phyloP scores from a whole-genome alignment of 2,329 filamentous ascomycete species.

The Aureobasidium sp. region DNA sequence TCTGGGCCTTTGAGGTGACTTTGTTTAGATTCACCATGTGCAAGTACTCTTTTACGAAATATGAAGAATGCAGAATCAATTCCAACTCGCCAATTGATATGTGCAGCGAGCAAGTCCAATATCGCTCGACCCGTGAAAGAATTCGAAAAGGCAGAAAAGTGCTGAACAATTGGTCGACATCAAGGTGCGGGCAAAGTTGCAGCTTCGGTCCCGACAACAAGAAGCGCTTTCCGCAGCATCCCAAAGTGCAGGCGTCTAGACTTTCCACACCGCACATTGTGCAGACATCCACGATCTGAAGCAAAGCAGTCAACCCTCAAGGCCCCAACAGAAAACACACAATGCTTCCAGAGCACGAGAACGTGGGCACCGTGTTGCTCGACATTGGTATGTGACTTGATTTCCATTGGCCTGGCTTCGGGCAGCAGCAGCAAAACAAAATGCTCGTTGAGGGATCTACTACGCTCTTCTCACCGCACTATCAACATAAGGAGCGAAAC shows the following conservation, averaged over 20 bases:
- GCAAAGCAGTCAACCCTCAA: background rate
- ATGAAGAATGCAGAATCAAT: background rate
- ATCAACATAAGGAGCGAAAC: background rate
- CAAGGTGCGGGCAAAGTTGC: background rate
- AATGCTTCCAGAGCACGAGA: conserved; percentile 19
- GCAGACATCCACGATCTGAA: background rate
- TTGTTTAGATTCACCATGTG: background rate
- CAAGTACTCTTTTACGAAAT: background rate
- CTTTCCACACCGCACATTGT: conserved; percentile 5
- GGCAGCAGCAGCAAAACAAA: too few relatives aligned
- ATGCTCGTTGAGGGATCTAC: background rate
- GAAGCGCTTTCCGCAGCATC: background rate
- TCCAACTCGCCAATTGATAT: background rate
- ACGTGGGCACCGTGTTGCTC: conserved; percentile 27
- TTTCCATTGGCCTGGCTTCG: background rate
- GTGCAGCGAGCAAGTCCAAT: background rate
- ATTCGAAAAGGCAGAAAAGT: background rate
- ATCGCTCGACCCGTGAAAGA: background rate
- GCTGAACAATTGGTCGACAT: background rate
- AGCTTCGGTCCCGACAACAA: background rate
- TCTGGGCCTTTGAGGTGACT: background rate
- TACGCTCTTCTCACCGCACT: background rate
- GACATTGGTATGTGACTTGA: conserved; percentile 27
- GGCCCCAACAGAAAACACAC: background rate
- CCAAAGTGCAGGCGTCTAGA: conserved; percentile 4